Evolutionary conservation across 139 green algal genomes (phyloP), one percentile per base, ranked within the genome.

Genomic region (Mesostigma viride): DNA sequence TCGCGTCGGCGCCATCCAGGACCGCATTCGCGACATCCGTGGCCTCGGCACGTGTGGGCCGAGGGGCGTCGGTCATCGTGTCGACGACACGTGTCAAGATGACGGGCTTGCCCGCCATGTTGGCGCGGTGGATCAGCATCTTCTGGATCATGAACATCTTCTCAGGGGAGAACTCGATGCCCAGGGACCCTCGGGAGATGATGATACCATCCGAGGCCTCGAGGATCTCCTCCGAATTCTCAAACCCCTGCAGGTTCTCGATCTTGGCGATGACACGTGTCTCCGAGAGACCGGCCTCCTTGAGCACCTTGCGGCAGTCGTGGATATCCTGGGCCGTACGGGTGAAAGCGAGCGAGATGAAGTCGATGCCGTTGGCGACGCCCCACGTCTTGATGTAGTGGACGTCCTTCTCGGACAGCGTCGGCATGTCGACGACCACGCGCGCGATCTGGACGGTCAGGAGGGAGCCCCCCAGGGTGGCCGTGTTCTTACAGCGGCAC

Each of bases 121-220:
- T 86, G 67, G 75, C 83, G 26, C 64, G 61, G 70, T 78, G 71
- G 58, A 83, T 77, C 51, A 82, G 79, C n/a, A 64, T 30, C 84
- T 97, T 97, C 76, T 97, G 91, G 11, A 88, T 91, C 65, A 97
- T 81, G 84, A 99, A 99, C 71, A 99, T 96, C 65, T 80, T 98
- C 67, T 99, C 92, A 0, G 94, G 93, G 31, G 91, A 93, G 75
- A 99, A 94, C 76, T 99, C 93, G 87, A 99, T 97, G 67, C 93
- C 93, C 72, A 99, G 80, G 76, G 98, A 94, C 27, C 92, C 92
- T 33, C 92, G 83, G 0, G 92, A 94, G 47, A 95, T 77, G 80
- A 95, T 94, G 75, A 95, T 85, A 35, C 76, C 86, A 68, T 95
- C 90, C 2, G 83, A 87, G 68, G 86, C 87, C 6, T 79, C 74